Percentiles rank a stretch among this genome's conserved stretches.
These are phyloP conservation scores for Cyathus striatus DNA, from an alignment of 768 basidiomycete species.

Conservation along the genomic window DNA sequence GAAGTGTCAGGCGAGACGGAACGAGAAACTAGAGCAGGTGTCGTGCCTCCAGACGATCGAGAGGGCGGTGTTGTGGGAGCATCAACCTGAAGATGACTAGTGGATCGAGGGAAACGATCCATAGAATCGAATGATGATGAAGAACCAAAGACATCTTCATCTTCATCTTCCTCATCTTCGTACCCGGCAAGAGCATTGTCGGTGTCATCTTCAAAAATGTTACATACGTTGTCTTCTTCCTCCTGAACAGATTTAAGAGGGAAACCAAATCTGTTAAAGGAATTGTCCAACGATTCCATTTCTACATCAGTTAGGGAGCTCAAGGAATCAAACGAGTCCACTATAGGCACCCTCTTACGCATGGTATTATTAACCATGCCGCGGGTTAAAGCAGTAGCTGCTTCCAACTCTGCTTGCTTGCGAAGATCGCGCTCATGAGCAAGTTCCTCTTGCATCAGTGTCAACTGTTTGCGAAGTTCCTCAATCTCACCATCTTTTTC, in stretches of 20 bases:
- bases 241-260: constrained; percentile 55
- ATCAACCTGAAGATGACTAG: constrained; percentile 20
- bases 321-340: constrained; percentile 60
- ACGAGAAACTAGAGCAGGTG: constrained; percentile 8
- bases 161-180: constrained; percentile 50
- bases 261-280: constrained; percentile 33
- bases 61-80: constrained; percentile 14
- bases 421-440: constrained; percentile 15
- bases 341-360: constrained; percentile 43
- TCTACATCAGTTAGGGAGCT: constrained; percentile 70
- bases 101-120: constrained; percentile 37
- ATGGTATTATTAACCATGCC: background rate
- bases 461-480: constrained; percentile 51
- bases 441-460: constrained; percentile 23
- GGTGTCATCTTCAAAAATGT: constrained; percentile 31
- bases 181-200: constrained; percentile 11
- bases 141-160: constrained; percentile 53
- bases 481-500: constrained; percentile 8
- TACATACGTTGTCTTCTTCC: constrained; percentile 36
- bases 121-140: constrained; percentile 53
- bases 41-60: constrained; percentile 12
- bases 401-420: constrained; percentile 17
- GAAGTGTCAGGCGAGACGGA: constrained; percentile 10
- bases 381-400: background rate
- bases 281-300: constrained; percentile 37